Evolutionary conservation across 768 basidiomycete genomes (phyloP).

Genomic region (Macrolepiota dolichaula): DNA sequence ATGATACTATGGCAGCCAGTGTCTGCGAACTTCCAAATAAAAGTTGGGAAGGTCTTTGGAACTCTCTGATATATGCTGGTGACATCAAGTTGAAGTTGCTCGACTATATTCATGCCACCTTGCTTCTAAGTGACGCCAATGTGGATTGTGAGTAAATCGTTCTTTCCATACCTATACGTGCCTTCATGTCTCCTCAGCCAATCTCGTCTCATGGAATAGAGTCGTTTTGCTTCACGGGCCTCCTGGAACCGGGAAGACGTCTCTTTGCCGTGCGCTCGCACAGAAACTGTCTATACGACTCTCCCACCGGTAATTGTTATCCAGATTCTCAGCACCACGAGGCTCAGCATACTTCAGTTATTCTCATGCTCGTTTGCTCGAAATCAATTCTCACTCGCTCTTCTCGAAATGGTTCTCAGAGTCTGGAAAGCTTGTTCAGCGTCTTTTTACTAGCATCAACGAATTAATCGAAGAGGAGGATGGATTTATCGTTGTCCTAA

Average conservation of each 20-base stretch:
- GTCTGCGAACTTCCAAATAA: slow-evolving; percentile 85
- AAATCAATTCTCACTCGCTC: slow-evolving; percentile 97
- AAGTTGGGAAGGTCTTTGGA: slow-evolving; percentile 91
- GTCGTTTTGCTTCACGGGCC: slow-evolving; percentile 94
- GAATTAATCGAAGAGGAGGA: slow-evolving; percentile 92
- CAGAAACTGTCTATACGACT: slow-evolving; percentile 93
- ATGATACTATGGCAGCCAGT: slow-evolving; percentile 82
- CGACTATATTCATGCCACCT: slow-evolving; percentile 92
- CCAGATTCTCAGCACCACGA: not conserved
- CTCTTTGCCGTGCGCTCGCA: slow-evolving; percentile 88
- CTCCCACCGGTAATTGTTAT: slow-evolving; percentile 61
- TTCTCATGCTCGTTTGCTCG: slow-evolving; percentile 80
- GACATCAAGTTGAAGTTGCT: slow-evolving; percentile 85
- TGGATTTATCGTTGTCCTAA: slow-evolving; percentile 89
- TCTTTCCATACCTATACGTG: not conserved
- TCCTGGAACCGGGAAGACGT: slow-evolving; percentile 97
- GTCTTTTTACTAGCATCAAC: slow-evolving; percentile 82
- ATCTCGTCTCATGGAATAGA: slow-evolving; percentile 94
- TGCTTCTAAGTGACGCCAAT: slow-evolving; percentile 86
- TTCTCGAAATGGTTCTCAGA: slow-evolving; percentile 99
- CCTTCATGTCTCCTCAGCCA: slow-evolving; percentile 45
- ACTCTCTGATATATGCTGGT: slow-evolving; percentile 79
- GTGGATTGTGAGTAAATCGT: slow-evolving; percentile 61
- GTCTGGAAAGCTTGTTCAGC: slow-evolving; percentile 96
- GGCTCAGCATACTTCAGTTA: slow-evolving; percentile 49